A percentile compares a stretch with the other conserved stretches of the same genome.
Conservation (phyloP, 2,329 filamentous ascomycete genomes). For the Ophiostoma sp. region DNA sequence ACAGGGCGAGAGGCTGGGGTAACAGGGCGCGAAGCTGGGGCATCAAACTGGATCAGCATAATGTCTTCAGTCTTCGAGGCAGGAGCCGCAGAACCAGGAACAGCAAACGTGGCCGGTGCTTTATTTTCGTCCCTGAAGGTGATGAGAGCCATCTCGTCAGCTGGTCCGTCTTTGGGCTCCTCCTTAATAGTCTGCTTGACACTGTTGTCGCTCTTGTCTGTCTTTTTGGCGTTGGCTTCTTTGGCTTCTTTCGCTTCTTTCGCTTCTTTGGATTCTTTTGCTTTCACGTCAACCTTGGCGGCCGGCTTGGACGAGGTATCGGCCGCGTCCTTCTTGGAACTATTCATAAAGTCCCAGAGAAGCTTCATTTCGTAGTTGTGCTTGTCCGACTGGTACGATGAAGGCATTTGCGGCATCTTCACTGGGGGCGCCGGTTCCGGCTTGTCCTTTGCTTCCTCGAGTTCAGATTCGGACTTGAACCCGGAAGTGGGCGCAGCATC, state of each 20-base stretch:
- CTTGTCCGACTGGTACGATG: background rate
- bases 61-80: background rate
- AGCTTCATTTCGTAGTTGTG: constrained; percentile 26
- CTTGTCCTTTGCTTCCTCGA: background rate
- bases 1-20: background rate
- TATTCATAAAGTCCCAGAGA: constrained; percentile 27
- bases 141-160: background rate
- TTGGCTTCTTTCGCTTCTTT: too few relatives aligned
- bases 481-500: background rate
- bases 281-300: too few relatives aligned
- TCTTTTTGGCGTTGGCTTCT: too few relatives aligned
- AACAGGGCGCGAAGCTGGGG: background rate
- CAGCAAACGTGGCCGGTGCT: background rate
- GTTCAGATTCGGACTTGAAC: too few relatives aligned
- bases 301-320: background rate
- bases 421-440: background rate
- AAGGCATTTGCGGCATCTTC: background rate
- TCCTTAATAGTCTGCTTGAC: background rate
- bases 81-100: background rate
- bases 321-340: background rate
- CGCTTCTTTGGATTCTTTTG: too few relatives aligned
- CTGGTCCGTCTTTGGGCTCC: background rate
- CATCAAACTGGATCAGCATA: background rate
- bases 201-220: background rate
- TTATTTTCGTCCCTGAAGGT: background rate